phyloP scores from a whole-genome alignment of 2,329 filamentous ascomycete species.

The Periconia sp. region DNA sequence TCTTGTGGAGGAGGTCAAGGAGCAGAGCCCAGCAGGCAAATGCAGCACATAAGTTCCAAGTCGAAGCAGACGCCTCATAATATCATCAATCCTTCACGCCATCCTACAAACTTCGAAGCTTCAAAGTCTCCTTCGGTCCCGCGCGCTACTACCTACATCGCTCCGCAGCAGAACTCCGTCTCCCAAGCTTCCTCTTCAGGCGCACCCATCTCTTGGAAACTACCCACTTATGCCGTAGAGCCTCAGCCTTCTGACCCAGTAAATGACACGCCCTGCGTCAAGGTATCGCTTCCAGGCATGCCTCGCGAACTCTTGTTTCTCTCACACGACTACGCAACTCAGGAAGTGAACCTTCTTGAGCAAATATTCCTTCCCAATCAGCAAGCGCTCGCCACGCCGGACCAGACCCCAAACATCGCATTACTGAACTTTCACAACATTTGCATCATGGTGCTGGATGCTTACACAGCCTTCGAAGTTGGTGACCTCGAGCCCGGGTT shows the following conservation, averaged over 20 bases:
- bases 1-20: no score
- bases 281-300: constrained; percentile 47
- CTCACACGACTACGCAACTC: constrained; percentile 25
- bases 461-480: constrained; percentile 29
- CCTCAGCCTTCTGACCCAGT: constrained; percentile 13
- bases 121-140: neutral
- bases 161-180: neutral
- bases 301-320: constrained; percentile 39
- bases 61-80: neutral
- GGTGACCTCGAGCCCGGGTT: no score
- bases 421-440: constrained; percentile 43
- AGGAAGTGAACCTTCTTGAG: constrained; percentile 34
- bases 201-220: constrained; percentile 21
- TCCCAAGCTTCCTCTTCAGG: neutral
- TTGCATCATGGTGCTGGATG: constrained; percentile 38
- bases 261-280: constrained; percentile 23
- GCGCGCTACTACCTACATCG: no score
- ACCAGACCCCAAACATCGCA: constrained; percentile 26
- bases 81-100: neutral
- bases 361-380: constrained; percentile 37
- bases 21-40: no score
- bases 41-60: neutral
- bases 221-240: constrained; percentile 24
- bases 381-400: constrained; percentile 17
- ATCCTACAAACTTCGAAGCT: neutral